Evolutionary conservation across 257 asterid species (phyloP), one percentile per base, ranked within the genome.

Genomic region (Striga asiatica): DNA sequence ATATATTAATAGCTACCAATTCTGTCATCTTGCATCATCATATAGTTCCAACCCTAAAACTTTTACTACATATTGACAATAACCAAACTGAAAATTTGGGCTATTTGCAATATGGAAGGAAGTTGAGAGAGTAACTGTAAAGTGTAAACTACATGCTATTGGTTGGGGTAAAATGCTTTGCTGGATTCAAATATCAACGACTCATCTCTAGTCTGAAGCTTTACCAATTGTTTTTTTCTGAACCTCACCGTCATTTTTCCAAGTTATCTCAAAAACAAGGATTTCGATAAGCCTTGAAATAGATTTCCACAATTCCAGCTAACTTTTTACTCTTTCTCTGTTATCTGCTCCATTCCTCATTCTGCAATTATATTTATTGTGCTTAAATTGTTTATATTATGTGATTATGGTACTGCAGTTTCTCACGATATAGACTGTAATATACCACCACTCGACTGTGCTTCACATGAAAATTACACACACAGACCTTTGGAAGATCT

Each of bases 391-490:
- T 5, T 0, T 11, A 2, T 22, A 12, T 38, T 11, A 31, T 62
- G 28, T 47, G 48, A 21, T 61, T 60, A 13, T 42, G 69, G 48
- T 38, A 59, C 31, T 69, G 58, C 77, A 79, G 83, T 49, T 37
- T 22, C 71, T 70, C 60, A 18, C 58, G 71, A 71, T 49, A 52
- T 74, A 21, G 86, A 74, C 72, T 66, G 78, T 71, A 71, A 72
- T 62, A 58, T n/a, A 62, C 74, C 71, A 55, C 74, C 71, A 54
- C 61, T 73, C 20, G 76, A 60, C 41, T 56, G 50, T 31, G 75
- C 47, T 60, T 67, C 38, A 20, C 74, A 68, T 51, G 82, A 62
- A 54, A 57, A 56, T 18, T 54, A 38, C 45, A 58, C 11, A 0
- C 23, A 43, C 13, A 39, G 59, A 16, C 58, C 56, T 38, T 57